Evolutionary conservation across 192 early-diverging fungal genomes (phyloP).

Genomic region (Coemansia sp.): DNA sequence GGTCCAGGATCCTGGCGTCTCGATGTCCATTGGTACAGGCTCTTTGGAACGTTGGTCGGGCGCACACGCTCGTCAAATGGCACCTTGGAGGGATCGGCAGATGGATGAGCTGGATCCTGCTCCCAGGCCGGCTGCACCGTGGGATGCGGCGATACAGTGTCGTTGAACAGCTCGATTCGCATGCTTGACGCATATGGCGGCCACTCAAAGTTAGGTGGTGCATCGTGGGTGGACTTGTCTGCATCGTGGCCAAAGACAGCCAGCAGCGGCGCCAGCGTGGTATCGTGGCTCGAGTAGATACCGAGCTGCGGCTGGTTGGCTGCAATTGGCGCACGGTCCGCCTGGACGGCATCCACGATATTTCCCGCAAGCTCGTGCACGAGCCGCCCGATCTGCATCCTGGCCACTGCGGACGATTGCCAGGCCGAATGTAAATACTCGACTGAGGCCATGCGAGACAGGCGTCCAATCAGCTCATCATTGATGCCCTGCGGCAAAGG

Average conservation of each 20-base stretch:
- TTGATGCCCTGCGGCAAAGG: slow-evolving; percentile 29
- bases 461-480: slow-evolving; percentile 28
- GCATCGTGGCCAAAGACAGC: slow-evolving; percentile 29
- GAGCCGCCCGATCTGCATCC: slow-evolving; percentile 38
- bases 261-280: slow-evolving; percentile 47
- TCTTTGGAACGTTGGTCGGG: slow-evolving; percentile 32
- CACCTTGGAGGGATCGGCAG: slow-evolving; percentile 19
- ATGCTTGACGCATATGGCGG: slow-evolving; percentile 41
- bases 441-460: slow-evolving; percentile 11
- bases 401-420: slow-evolving; percentile 21
- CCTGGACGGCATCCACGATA: slow-evolving; percentile 26
- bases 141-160: slow-evolving; percentile 28
- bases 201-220: slow-evolving; percentile 19
- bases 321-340: slow-evolving; percentile 24
- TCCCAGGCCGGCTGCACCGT: slow-evolving; percentile 35
- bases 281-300: slow-evolving; percentile 54
- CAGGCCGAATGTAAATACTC: slow-evolving; percentile 29
- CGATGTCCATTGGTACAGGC: slow-evolving; percentile 36
- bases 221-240: background rate
- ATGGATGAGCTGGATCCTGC: slow-evolving; percentile 22
- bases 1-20: background rate
- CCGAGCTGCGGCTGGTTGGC: slow-evolving; percentile 2
- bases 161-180: slow-evolving; percentile 48
- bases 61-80: slow-evolving; percentile 31
- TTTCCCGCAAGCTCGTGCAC: slow-evolving; percentile 35